Evolutionary conservation across 1,284 basidiomycete genomes (phyloP).

Genomic region (Trametes sp.): DNA sequence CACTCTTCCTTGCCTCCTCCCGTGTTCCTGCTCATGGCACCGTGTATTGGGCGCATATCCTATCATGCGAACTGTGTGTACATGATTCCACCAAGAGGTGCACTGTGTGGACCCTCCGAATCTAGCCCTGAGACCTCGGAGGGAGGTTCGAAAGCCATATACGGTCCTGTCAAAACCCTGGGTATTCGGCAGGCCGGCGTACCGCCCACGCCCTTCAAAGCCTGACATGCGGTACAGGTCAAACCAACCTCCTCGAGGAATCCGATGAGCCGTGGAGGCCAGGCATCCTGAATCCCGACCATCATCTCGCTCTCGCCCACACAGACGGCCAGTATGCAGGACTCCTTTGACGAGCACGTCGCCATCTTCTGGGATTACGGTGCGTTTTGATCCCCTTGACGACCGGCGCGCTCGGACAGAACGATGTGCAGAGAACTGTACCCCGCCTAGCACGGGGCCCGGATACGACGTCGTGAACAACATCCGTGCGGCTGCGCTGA

Average conservation of each 20-base stretch:
- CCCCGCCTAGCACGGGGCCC: conserved; percentile 51
- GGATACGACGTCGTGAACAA: conserved; percentile 50
- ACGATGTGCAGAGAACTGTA: conserved; percentile 57
- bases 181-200: conserved; percentile 19
- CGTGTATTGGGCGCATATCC: too few relatives aligned
- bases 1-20: neutral
- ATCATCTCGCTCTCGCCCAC: neutral
- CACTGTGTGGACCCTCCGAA: too few relatives aligned
- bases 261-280: neutral
- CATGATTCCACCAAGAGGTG: too few relatives aligned
- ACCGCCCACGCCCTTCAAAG: conserved; percentile 21
- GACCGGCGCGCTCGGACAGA: neutral
- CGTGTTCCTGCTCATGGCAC: neutral
- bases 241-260: neutral
- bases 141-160: too few relatives aligned
- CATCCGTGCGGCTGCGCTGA: conserved; percentile 40
- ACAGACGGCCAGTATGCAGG: neutral
- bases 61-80: too few relatives aligned
- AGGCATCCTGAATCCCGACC: neutral
- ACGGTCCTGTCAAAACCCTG: neutral
- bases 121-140: too few relatives aligned
- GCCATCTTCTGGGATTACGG: conserved; percentile 70
- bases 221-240: conserved; percentile 24
- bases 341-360: conserved; percentile 22
- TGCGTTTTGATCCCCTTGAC: conserved; percentile 27